Evolutionary conservation across 441 rosid species (phyloP).

Genomic region (Populus hybrid): DNA sequence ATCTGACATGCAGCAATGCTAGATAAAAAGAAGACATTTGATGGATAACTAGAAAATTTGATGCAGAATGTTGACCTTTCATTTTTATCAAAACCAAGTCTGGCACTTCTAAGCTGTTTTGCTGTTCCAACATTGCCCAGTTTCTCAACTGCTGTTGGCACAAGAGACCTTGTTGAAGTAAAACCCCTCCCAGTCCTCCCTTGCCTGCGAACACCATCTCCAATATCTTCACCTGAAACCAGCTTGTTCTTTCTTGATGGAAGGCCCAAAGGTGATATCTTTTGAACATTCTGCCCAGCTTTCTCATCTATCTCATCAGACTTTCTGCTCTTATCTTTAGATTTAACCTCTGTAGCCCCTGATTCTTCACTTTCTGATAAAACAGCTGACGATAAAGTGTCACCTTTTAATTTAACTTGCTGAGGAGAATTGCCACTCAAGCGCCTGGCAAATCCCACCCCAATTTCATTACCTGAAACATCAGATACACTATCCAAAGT

Average conservation of each 20-base stretch:
- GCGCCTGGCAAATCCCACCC: constrained; percentile 67
- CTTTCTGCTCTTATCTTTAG: constrained; percentile 70
- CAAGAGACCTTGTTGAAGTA: constrained; percentile 57
- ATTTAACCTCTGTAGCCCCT: constrained; percentile 73
- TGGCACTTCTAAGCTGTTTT: constrained; percentile 86
- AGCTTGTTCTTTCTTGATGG: constrained; percentile 81
- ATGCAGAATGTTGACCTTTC: constrained; percentile 60
- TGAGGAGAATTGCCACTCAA: constrained; percentile 70
- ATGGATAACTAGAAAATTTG: constrained; percentile 14
- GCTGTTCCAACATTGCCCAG: constrained; percentile 72
- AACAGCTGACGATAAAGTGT: constrained; percentile 60
- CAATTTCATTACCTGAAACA: constrained; percentile 62
- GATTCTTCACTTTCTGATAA: constrained; percentile 96
- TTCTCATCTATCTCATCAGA: constrained; percentile 72
- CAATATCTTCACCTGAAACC: constrained; percentile 61
- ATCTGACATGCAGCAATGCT: constrained; percentile 9
- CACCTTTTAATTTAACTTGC: constrained; percentile 67
- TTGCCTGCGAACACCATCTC: constrained; percentile 79
- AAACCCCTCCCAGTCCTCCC: constrained; percentile 81
- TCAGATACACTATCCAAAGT: constrained; percentile 74
- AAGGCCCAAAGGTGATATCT: constrained; percentile 54
- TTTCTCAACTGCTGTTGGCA: constrained; percentile 64
- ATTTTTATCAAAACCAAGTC: constrained; percentile 71
- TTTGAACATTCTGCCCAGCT: constrained; percentile 61
- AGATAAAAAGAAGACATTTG: constrained; percentile 9